Percentiles rank a stretch among this genome's conserved stretches.
Conservation (phyloP, 345 rosid genomes). For the Syzygium grande region DNA sequence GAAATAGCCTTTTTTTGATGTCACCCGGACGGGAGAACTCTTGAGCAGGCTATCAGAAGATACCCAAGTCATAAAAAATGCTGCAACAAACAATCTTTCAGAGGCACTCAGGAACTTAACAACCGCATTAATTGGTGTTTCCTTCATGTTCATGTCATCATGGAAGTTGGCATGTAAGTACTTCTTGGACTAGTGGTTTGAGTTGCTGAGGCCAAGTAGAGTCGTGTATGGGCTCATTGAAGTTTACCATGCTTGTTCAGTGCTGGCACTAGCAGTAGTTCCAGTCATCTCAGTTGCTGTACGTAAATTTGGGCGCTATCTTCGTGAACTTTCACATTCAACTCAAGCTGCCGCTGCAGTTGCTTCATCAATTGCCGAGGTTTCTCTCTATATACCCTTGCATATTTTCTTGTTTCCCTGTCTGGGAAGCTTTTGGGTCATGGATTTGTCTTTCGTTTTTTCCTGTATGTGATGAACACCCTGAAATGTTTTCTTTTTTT, state of each 20-base stretch:
- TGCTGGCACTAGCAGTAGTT: constrained; percentile 78
- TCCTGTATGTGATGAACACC: not conserved
- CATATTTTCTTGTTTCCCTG: not conserved
- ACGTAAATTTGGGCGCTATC: constrained; percentile 61
- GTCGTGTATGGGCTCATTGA: not conserved
- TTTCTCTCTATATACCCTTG: constrained; percentile 4
- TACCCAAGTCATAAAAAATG: constrained; percentile 47
- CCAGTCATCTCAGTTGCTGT: constrained; percentile 74
- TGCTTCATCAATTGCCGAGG: constrained; percentile 97
- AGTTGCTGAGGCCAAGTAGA: not conserved
- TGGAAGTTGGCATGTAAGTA: constrained; percentile 41
- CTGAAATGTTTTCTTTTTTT: not conserved
- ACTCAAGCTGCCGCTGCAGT: constrained; percentile 98
- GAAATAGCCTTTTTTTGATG: constrained; percentile 47
- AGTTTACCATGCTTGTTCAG: constrained; percentile 17
- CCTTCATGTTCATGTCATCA: constrained; percentile 37
- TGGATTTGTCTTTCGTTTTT: not conserved
- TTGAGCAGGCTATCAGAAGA: constrained; percentile 49
- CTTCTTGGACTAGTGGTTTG: not conserved
- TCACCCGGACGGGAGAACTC: constrained; percentile 40
- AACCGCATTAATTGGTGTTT: constrained; percentile 27
- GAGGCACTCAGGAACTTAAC: constrained; percentile 39
- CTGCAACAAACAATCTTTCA: constrained; percentile 44
- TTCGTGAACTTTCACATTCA: constrained; percentile 84
- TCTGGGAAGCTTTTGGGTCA: not conserved